phyloP scores from a whole-genome alignment of 768 basidiomycete species.

The Amanita thiersii region DNA sequence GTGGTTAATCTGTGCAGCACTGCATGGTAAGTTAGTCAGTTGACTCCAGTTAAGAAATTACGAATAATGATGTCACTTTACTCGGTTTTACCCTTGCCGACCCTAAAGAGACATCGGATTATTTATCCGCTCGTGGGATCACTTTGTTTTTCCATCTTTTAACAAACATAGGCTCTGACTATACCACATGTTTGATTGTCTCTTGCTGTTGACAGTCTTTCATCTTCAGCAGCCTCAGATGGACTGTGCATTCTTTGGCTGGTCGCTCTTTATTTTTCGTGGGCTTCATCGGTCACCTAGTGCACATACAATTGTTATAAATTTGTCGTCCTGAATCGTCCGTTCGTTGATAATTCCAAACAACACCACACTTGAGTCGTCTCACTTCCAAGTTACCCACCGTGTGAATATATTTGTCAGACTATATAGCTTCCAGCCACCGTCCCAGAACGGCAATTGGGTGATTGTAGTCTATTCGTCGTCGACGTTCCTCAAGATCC shows the following conservation, averaged over 20 bases:
- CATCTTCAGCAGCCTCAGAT: conserved; percentile 55
- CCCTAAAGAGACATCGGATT: conserved; percentile 34
- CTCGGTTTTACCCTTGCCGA: conserved; percentile 17
- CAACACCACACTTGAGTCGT: no score
- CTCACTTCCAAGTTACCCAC: no score
- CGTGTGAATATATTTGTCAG: conserved; percentile 26
- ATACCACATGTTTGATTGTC: conserved; percentile 52
- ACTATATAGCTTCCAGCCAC: conserved; percentile 40
- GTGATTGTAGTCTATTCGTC: conserved; percentile 16
- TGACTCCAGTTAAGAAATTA: not conserved
- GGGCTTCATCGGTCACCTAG: conserved; percentile 59
- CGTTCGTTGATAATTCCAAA: not conserved
- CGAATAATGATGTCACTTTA: not conserved
- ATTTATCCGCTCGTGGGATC: not conserved
- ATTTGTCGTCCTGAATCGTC: not conserved
- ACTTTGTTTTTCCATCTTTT: conserved; percentile 41
- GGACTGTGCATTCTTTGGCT: conserved; percentile 54
- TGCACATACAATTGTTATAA: conserved; percentile 22
- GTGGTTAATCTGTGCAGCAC: not conserved
- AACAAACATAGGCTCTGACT: conserved; percentile 49
- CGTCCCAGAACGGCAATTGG: conserved; percentile 17
- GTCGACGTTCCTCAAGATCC: conserved; percentile 39
- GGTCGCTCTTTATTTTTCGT: conserved; percentile 32
- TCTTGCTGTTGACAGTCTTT: conserved; percentile 30
- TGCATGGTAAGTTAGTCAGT: not conserved